Percentiles rank a stretch among this genome's conserved stretches.
phyloP scores from a whole-genome alignment of 805 yeast genomes.

The Monosporozyma siamensis region DNA sequence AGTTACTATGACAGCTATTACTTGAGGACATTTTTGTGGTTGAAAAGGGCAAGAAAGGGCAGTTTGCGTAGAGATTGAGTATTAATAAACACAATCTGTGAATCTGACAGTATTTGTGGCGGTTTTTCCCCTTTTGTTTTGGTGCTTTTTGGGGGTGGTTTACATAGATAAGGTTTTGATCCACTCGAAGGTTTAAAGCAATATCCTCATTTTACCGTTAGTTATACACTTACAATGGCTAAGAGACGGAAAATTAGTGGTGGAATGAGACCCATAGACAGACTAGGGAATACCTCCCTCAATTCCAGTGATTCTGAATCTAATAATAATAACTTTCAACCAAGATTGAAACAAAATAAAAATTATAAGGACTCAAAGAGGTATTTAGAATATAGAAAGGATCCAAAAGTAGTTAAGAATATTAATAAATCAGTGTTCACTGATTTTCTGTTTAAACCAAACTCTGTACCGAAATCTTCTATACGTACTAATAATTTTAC shows the following conservation, averaged over 20 bases:
- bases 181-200: too few relatives aligned
- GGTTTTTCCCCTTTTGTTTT: too few relatives aligned
- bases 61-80: too few relatives aligned
- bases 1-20: too few relatives aligned
- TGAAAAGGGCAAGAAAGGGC: too few relatives aligned
- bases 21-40: too few relatives aligned
- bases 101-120: too few relatives aligned
- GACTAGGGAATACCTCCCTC: background rate
- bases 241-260: background rate
- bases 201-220: too few relatives aligned
- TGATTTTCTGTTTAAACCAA: slow-evolving; percentile 11
- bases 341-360: background rate
- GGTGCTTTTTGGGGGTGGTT: too few relatives aligned
- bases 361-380: slow-evolving; percentile 3
- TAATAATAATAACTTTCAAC: background rate
- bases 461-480: background rate
- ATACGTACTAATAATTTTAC: background rate
- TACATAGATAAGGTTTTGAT: too few relatives aligned
- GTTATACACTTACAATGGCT: too few relatives aligned
- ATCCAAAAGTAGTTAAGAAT: slow-evolving; percentile 13
- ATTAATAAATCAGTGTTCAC: slow-evolving; percentile 9
- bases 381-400: slow-evolving; percentile 14
- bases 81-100: too few relatives aligned
- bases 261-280: background rate
- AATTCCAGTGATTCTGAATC: background rate